Evolutionary conservation across 2,329 filamentous ascomycete species (phyloP), one percentile per base, ranked within the genome.

Genomic region (Nemania serpens): DNA sequence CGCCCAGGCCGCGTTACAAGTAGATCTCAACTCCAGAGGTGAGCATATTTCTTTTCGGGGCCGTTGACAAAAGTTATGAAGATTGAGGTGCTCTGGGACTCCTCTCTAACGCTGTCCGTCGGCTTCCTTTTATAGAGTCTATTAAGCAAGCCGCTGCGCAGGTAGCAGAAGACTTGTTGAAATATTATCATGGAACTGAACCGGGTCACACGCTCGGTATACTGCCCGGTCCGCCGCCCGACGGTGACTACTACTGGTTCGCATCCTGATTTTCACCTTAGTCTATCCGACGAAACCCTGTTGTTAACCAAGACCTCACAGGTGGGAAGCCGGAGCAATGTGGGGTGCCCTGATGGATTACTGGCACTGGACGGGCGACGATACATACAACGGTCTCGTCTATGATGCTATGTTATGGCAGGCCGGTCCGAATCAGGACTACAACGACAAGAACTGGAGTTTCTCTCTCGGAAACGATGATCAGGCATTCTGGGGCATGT

Each of bases 401-500:
- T 82, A 74, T 62, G 70, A 76, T 66, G 79, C 75, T 2, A 63
- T 84, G 59, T 66, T 78, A 3, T 77, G 75, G 63, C 81, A 83
- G 66, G 74, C 76, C n/a, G 81, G 80, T 4, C 73, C 75, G 4
- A 71, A 79, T 51, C 64, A 71, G 45, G 75, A 81, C 64, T 83
- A 76, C 68, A 80, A 79, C 77, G 81, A 81, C 5, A 59, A 63
- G 12, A 80, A 79, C 67, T 75, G 76, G 69, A 76, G 75, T 9
- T 66, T 68, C 7, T 71, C 73, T 5, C 68, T 76, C 42, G 82
- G 82, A 55, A 85, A 84, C 66, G 82, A 85, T 59, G 83, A 85
- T 61, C 83, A 85, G 72, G 79, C 83, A 6, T 88, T 89, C 71
- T 89, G 87, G 87, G 85, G 79, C 7, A 79, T 88, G 72, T 84